Percentiles rank a stretch among this genome's conserved stretches.
Conservation (phyloP, 2,329 filamentous ascomycete species). For the Arthroderma sp. region DNA sequence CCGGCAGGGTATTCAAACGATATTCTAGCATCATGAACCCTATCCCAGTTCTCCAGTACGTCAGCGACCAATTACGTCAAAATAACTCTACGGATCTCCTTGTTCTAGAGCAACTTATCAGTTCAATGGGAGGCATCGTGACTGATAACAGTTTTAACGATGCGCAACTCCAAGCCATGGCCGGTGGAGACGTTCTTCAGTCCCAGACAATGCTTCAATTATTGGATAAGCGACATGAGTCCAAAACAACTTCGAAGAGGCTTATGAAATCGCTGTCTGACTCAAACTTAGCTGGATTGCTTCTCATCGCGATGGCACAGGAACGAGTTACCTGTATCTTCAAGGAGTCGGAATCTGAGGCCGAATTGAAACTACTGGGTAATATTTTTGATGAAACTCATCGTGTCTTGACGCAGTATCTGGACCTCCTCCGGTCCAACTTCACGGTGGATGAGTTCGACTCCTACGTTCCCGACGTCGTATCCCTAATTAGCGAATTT, state of each 20-base stretch:
- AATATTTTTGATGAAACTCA: conserved; percentile 86
- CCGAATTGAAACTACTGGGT: conserved; percentile 78
- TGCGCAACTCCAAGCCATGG: conserved; percentile 73
- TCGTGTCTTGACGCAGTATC: conserved; percentile 70
- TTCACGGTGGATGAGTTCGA: conserved; percentile 67
- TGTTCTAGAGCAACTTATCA: conserved; percentile 79
- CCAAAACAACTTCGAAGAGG: conserved; percentile 60
- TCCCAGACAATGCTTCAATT: conserved; percentile 69
- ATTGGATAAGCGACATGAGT: conserved; percentile 69
- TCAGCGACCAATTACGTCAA: conserved; percentile 66
- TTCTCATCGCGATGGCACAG: conserved; percentile 83
- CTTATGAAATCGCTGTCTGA: conserved; percentile 69
- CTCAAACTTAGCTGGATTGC: conserved; percentile 62
- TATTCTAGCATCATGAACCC: conserved; percentile 68
- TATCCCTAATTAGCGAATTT: conserved; percentile 62
- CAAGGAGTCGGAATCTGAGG: conserved; percentile 50
- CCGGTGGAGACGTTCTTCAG: conserved; percentile 67
- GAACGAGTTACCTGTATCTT: conserved; percentile 80
- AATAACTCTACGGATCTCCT: conserved; percentile 85
- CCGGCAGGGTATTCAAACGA: conserved; percentile 76
- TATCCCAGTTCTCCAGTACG: conserved; percentile 76
- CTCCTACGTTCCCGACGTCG: conserved; percentile 60
- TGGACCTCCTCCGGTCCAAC: conserved; percentile 77
- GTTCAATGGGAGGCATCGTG: conserved; percentile 86
- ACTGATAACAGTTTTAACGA: conserved; percentile 82